Evolutionary conservation across 2,329 filamentous ascomycete species (phyloP).

Genomic region (Fusarium brachygibbosum): DNA sequence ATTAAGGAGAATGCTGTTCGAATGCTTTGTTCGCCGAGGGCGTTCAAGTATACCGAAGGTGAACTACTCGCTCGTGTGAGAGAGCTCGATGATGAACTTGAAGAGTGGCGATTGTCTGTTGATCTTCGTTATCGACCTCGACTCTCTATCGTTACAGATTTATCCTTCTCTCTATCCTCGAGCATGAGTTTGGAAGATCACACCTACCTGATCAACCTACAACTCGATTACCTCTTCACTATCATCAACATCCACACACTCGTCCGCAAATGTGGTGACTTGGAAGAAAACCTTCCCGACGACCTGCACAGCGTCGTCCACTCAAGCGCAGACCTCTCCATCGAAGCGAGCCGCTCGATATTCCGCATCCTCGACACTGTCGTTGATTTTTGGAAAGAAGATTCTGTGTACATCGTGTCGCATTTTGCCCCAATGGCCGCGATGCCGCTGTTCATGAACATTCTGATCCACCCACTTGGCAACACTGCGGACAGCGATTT

Average conservation of each 20-base stretch:
- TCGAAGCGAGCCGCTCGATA: slow-evolving; percentile 37
- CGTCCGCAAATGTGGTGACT: slow-evolving; percentile 35
- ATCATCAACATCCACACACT: slow-evolving; percentile 41
- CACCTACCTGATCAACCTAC: slow-evolving; percentile 31
- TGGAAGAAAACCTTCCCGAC: slow-evolving; percentile 36
- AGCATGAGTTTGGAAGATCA: slow-evolving; percentile 19
- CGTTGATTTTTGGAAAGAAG: slow-evolving; percentile 37
- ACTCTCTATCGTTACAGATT: slow-evolving; percentile 28
- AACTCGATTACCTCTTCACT: slow-evolving; percentile 39
- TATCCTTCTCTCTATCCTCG: slow-evolving; percentile 11
- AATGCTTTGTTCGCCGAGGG: slow-evolving; percentile 21
- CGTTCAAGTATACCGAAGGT: slow-evolving; percentile 42
- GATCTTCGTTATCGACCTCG: slow-evolving; percentile 30
- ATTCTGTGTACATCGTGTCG: slow-evolving; percentile 35
- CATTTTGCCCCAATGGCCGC: slow-evolving; percentile 40
- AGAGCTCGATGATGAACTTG: slow-evolving; percentile 51
- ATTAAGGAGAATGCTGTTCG: slow-evolving; percentile 36
- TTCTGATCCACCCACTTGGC: slow-evolving; percentile 39
- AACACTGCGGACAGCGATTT: slow-evolving; percentile 31
- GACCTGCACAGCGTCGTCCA: slow-evolving; percentile 36
- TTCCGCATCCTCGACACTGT: slow-evolving; percentile 36
- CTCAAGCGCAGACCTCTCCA: slow-evolving; percentile 38
- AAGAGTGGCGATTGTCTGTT: slow-evolving; percentile 51
- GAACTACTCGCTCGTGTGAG: slow-evolving; percentile 47
- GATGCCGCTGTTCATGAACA: slow-evolving; percentile 40